phyloP scores from a whole-genome alignment of 2,329 filamentous ascomycete genomes.

The Akanthomyces lecanii region DNA sequence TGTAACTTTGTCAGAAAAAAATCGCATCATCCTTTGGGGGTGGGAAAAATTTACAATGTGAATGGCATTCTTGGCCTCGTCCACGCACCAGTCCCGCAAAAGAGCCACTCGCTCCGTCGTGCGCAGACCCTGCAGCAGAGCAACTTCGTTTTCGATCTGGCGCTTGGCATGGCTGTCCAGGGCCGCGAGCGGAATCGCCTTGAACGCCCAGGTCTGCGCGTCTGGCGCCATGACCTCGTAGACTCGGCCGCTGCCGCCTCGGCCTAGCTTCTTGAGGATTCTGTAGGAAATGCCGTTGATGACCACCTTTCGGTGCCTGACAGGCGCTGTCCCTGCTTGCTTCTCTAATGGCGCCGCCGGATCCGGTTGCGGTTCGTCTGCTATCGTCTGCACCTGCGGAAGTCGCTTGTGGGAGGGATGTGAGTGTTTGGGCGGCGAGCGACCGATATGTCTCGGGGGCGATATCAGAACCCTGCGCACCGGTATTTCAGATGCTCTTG shows the following conservation, averaged over 20 bases:
- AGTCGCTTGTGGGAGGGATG: too few species aligned
- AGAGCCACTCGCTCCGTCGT: background rate
- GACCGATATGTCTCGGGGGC: background rate
- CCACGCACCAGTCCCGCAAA: slow-evolving; percentile 2
- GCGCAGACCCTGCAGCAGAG: background rate
- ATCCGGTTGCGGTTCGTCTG: too few species aligned
- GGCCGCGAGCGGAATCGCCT: background rate
- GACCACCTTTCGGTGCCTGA: background rate
- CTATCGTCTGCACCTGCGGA: too few species aligned
- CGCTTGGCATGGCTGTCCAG: background rate
- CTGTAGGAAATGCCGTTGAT: background rate
- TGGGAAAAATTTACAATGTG: background rate
- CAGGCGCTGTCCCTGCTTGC: background rate
- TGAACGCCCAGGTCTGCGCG: background rate
- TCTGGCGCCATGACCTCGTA: background rate
- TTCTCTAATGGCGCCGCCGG: too few species aligned
- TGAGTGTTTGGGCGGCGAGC: background rate
- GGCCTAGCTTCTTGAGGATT: background rate
- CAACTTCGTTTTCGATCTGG: background rate
- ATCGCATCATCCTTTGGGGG: background rate
- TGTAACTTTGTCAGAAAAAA: too few species aligned
- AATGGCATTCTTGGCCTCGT: background rate
- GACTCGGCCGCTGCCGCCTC: background rate
- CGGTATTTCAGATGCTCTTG: background rate
- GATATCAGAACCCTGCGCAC: background rate